A percentile compares a stretch with the other conserved stretches of the same genome.
Evolutionary conservation across 2,329 filamentous ascomycete genomes (phyloP).

Genomic region (Coniochaeta prunicola): DNA sequence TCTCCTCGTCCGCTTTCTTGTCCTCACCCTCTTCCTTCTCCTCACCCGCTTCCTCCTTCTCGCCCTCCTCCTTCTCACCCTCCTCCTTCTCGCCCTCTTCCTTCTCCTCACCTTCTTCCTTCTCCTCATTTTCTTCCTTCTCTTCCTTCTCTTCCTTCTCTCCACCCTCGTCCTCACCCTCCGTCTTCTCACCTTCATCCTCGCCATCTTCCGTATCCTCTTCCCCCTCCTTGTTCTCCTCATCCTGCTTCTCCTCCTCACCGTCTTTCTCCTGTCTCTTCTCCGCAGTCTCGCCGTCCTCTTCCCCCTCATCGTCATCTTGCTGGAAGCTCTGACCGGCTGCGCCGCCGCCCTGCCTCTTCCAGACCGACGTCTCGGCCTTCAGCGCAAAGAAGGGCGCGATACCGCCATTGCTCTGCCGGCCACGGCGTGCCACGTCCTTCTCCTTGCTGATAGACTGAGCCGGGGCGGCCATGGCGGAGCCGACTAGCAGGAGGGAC

Average conservation of each 20-base stretch:
- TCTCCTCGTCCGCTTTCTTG: neutral
- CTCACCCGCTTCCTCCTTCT: neutral
- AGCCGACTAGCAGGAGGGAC: slow-evolving; percentile 4
- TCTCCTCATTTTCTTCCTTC: neutral
- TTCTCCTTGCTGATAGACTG: neutral
- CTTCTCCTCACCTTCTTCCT: neutral
- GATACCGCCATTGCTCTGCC: neutral
- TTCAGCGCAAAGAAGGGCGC: neutral
- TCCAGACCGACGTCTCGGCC: neutral
- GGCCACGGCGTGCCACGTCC: neutral
- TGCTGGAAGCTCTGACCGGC: neutral
- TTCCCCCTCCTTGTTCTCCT: neutral
- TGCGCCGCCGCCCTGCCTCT: neutral
- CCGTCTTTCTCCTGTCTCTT: neutral
- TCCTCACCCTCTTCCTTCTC: neutral
- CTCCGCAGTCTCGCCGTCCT: neutral
- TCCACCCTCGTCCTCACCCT: neutral
- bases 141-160: neutral
- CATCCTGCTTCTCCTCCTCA: neutral
- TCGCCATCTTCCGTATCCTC: neutral
- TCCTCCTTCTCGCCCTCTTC: neutral
- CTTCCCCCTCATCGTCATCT: neutral
- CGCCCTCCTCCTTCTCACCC: neutral
- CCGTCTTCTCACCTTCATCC: neutral
- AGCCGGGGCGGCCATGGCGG: slow-evolving; percentile 3